Percentiles rank a stretch among this genome's conserved stretches.
Conservation (phyloP, 345 rosid genomes). For the Aquilaria yunnanensis region DNA sequence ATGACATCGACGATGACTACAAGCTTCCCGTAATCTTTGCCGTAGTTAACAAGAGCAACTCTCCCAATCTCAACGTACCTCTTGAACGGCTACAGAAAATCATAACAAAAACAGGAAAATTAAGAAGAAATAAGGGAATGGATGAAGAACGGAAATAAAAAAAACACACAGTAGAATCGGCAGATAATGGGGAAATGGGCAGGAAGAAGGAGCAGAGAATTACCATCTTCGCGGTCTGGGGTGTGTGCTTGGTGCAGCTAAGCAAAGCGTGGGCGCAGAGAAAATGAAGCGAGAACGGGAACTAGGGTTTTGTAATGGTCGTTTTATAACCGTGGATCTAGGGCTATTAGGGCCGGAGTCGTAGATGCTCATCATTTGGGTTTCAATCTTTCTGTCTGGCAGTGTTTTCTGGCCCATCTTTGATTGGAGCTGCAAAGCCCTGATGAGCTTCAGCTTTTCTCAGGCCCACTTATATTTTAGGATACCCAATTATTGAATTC, state of each 20-base stretch:
- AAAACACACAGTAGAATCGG: neutral
- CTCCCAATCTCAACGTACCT: constrained; percentile 91
- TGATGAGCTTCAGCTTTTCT: neutral
- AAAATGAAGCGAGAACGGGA: neutral
- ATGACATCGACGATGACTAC: constrained; percentile 88
- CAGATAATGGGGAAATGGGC: neutral
- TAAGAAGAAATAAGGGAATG: neutral
- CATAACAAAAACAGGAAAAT: neutral
- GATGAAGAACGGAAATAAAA: too few species aligned
- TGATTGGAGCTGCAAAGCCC: neutral
- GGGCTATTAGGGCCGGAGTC: neutral
- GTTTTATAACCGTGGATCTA: constrained; percentile 18
- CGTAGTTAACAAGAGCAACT: constrained; percentile 84
- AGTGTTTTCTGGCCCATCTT: too few species aligned
- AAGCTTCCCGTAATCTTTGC: constrained; percentile 75
- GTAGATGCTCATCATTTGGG: neutral
- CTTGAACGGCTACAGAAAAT: constrained; percentile 59
- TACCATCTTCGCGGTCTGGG: constrained; percentile 29
- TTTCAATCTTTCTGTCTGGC: neutral
- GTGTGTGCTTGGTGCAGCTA: neutral
- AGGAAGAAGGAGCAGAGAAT: neutral
- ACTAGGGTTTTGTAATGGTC: constrained; percentile 20
- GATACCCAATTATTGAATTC: too few species aligned
- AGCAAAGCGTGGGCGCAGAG: neutral
- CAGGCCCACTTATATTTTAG: neutral